Evolutionary conservation across 345 rosid genomes (phyloP), one percentile per base, ranked within the genome.

Genomic region (Corymbia maculata): DNA sequence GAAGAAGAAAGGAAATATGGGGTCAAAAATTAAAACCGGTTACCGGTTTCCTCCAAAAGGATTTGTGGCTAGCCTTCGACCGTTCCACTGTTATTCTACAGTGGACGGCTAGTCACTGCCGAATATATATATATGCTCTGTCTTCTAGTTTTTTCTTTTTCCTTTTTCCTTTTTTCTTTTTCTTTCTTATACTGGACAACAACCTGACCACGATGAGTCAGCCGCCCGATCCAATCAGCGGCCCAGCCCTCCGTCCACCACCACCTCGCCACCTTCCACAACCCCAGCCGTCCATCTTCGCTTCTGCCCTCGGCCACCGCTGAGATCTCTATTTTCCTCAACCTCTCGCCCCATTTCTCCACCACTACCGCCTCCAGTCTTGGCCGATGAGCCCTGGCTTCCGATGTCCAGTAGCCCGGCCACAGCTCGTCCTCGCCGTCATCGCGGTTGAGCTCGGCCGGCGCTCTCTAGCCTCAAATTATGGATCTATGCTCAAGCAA

Each of bases 101-200:
- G 9, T 49, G 50, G 50, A 49, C 50, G n/a, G n/a, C n/a, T n/a
- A n/a, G n/a, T n/a, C n/a, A n/a, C n/a, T n/a, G n/a, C n/a, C n/a
- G n/a, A n/a, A n/a, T n/a, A n/a, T n/a, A n/a, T n/a, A 61, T 28
- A 12, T 28, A 26, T 28, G 32, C 3, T 61, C 7, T 61, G 4
- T 12, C 3, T 13, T 61, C 13, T 13, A 13, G 2, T 3, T 3
- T 28, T 13, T 28, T 26, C 13, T 1, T 14, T 0, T 61, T 64
- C 6, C 0, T 2, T 8, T 1, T 28, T 3, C n/a, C 0, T 28
- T 3, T 64, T 64, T n/a, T 16, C 6, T 28, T 28, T 17, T 64
- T 0, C 70, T 64, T 64, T 2, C 8, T 28, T n/a, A 10, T 32
- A 28, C 17, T 28, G 2, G 0, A 59, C n/a, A 2, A 26, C 4